Evolutionary conservation across 306 rosid genomes (phyloP).

Genomic region (Rosa persica): DNA sequence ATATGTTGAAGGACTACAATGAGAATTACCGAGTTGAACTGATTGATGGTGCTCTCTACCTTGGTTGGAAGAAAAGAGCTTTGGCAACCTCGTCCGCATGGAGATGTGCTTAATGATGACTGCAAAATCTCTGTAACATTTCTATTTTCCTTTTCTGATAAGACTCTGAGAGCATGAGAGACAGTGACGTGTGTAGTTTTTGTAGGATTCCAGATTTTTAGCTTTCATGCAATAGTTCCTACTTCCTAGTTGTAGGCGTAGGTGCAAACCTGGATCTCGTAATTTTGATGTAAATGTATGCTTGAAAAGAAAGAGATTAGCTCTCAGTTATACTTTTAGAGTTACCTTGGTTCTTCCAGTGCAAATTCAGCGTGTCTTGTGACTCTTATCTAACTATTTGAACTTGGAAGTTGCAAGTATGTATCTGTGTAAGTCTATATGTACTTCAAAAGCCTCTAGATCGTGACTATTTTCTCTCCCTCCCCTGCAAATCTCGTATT

Average conservation of each 20-base stretch:
- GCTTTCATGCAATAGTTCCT: conserved; percentile 21
- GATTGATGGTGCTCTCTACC: conserved; percentile 56
- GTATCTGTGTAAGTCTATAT: too few species aligned
- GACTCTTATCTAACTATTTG: too few species aligned
- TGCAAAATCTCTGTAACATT: conserved; percentile 25
- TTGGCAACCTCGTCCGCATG: conserved; percentile 79
- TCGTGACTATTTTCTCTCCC: too few species aligned
- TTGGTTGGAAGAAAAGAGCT: conserved; percentile 65
- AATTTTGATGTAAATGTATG: conserved; percentile 38
- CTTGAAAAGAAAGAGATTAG: conserved; percentile 5
- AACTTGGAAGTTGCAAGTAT: too few species aligned
- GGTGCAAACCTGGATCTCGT: conserved; percentile 23
- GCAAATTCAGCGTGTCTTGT: not conserved
- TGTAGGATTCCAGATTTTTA: conserved; percentile 25
- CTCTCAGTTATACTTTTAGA: not conserved
- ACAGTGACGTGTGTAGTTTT: conserved; percentile 30
- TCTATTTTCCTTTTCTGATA: not conserved
- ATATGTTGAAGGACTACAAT: conserved; percentile 48
- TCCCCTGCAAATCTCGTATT: too few species aligned
- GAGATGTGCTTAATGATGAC: conserved; percentile 37
- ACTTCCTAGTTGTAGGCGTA: conserved; percentile 13
- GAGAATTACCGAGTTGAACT: conserved; percentile 51
- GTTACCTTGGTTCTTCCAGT: too few species aligned
- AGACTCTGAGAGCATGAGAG: conserved; percentile 24
- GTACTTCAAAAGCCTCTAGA: too few species aligned